Evolutionary conservation across 2,329 filamentous ascomycete genomes (phyloP), one percentile per base, ranked within the genome.

Genomic region (Verticillium nubilum): DNA sequence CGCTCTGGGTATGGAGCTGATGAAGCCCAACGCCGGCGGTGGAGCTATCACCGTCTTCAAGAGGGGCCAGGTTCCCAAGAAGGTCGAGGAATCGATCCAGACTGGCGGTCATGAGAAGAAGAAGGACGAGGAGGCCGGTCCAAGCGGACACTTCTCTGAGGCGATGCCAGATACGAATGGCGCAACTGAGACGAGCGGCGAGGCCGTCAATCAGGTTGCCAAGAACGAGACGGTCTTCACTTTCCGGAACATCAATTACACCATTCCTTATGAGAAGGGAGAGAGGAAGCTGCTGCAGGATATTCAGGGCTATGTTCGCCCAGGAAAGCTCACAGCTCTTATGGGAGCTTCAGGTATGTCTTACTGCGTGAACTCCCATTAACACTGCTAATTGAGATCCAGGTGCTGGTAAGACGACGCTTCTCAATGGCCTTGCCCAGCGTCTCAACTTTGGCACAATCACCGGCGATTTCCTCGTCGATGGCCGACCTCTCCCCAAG

Each of bases 271-370:
- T 62, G 90, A 91, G 67, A 79, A 80, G 3, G 84, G 90, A 56
- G 74, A 82, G n/a, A 82, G 89, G 23, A 84, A 86, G 55, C 82
- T 95, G 58, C 76, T 95, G 23, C 84, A 92, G 61, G 81, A 92
- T 61, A 87, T 94, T 1, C 87, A 93, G 66, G 91, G 91, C n/a
- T 94, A 88, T 80, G 90, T 95, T 52, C 89, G 91, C 62, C 91
- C 91, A 1, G 91, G 91, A 31, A 92, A 89, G 57, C 74, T 93
- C 56, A 93, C 90, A 10, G 91, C 90, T 9, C 80, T 93, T 0
- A 94, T 94, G 90, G 88, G 79, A 35, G 77, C 79, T 25, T 80
- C 78, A 50, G 77, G 74, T 69, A 71, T 50, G 42, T 25, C 19
- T 50, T 25, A 7, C 10, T 23, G 5, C 19, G 17, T 25, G 17